Conservation (phyloP, 306 rosid species). For the Castanea crenata region DNA sequence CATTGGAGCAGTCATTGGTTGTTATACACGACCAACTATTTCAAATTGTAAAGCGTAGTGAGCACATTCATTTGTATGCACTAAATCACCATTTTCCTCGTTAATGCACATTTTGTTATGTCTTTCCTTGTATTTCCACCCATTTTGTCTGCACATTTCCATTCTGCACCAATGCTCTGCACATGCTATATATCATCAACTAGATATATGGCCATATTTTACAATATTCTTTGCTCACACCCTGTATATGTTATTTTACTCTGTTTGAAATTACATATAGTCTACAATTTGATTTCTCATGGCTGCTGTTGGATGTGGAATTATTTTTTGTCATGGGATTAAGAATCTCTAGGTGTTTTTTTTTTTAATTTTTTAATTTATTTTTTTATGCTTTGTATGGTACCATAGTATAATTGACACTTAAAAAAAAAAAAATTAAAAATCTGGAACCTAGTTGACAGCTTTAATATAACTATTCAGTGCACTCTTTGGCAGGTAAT, state of each 20-base stretch:
- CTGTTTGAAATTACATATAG: not conserved
- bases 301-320: not conserved
- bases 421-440: not conserved
- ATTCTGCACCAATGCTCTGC: not conserved
- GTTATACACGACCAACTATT: not conserved
- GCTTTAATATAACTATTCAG: not conserved
- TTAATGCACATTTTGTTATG: not conserved
- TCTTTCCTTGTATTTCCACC: not conserved
- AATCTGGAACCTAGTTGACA: not conserved
- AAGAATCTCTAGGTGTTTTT: not conserved
- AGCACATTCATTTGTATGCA: not conserved
- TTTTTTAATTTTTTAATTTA: not conserved
- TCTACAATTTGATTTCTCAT: not conserved
- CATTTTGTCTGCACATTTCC: not conserved
- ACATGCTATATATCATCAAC: not conserved
- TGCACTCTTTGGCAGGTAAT: conserved; percentile 5
- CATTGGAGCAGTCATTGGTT: not conserved
- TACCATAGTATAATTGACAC: not conserved
- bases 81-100: not conserved
- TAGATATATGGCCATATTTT: not conserved
- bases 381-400: not conserved
- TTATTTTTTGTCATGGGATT: not conserved
- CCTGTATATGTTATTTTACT: not conserved
- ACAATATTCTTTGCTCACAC: not conserved
- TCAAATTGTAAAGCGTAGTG: not conserved